phyloP scores from a whole-genome alignment of 768 basidiomycete genomes.

The Amanita polypyramis region DNA sequence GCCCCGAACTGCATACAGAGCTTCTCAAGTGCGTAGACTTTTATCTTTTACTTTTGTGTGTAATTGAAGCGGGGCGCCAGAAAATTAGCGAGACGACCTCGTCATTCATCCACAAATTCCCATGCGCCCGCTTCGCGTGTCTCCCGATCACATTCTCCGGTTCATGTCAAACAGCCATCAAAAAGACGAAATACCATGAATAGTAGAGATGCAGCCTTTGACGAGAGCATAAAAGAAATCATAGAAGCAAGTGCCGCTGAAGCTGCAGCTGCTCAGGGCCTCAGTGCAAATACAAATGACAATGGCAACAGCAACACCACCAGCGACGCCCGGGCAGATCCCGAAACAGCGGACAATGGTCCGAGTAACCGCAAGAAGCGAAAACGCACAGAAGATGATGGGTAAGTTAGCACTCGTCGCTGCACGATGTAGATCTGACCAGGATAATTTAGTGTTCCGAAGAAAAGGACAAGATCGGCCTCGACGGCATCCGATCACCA shows the following conservation, averaged over 20 bases:
- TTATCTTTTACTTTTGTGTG: constrained; percentile 8
- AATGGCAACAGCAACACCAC: constrained; percentile 23
- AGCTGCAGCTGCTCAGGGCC: constrained; percentile 38
- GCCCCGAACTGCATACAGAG: constrained; percentile 75
- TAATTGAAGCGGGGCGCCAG: constrained; percentile 22
- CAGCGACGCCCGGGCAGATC: constrained; percentile 15
- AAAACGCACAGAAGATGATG: constrained; percentile 66
- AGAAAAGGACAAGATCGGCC: constrained; percentile 70
- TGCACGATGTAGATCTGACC: constrained; percentile 7
- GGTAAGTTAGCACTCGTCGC: constrained; percentile 33
- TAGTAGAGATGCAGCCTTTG: constrained; percentile 88
- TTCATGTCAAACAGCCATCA: constrained; percentile 50
- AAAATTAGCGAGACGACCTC: constrained; percentile 51
- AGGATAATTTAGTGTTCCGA: constrained; percentile 28
- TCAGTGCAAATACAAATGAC: constrained; percentile 22
- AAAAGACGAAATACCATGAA: constrained; percentile 98
- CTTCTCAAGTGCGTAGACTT: constrained; percentile 58
- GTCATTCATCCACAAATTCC: constrained; percentile 54
- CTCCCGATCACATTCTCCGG: constrained; percentile 70
- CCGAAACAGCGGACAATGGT: constrained; percentile 34
- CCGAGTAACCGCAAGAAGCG: constrained; percentile 50
- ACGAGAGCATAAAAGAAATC: constrained; percentile 74
- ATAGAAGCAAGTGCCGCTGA: constrained; percentile 68
- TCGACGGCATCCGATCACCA: constrained; percentile 59
- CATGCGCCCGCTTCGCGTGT: constrained; percentile 51